Percentiles rank a stretch among this genome's conserved stretches.
Evolutionary conservation across 1,284 basidiomycete genomes (phyloP).

Genomic region (Marasmius fiardii): DNA sequence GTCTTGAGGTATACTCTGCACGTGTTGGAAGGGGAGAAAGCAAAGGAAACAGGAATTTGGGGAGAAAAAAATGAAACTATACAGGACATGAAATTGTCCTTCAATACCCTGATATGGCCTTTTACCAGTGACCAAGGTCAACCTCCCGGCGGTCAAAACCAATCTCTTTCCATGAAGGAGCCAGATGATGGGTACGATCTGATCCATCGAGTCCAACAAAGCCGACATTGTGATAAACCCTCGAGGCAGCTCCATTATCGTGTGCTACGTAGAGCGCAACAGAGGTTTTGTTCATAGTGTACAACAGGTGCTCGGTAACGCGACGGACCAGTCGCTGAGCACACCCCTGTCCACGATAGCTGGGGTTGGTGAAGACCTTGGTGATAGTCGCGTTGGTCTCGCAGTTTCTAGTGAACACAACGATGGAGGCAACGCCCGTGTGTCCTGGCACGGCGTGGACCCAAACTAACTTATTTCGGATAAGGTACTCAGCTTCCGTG

Average conservation of each 20-base stretch:
- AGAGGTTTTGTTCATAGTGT: slow-evolving; percentile 33
- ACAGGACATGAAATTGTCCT: neutral
- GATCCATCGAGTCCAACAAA: slow-evolving; percentile 44
- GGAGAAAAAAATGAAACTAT: too few relatives aligned
- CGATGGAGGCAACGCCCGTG: slow-evolving; percentile 55
- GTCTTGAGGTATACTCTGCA: too few relatives aligned
- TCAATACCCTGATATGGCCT: neutral
- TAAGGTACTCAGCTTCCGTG: slow-evolving; percentile 48
- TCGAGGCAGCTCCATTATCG: slow-evolving; percentile 46
- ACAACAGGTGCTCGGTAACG: slow-evolving; percentile 41
- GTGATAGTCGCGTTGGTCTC: slow-evolving; percentile 54
- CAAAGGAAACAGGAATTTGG: neutral
- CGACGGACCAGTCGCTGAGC: slow-evolving; percentile 54
- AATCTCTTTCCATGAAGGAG: slow-evolving; percentile 50
- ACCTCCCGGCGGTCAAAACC: slow-evolving; percentile 52
- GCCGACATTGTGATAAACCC: slow-evolving; percentile 60
- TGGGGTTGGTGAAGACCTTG: slow-evolving; percentile 59
- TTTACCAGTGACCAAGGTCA: slow-evolving; percentile 58
- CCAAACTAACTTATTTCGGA: slow-evolving; percentile 53
- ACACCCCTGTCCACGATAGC: slow-evolving; percentile 46
- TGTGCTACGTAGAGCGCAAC: slow-evolving; percentile 56
- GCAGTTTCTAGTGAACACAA: slow-evolving; percentile 57
- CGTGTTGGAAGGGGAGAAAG: too few relatives aligned
- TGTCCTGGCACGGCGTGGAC: slow-evolving; percentile 40
- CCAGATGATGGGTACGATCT: slow-evolving; percentile 15